Base-by-base conservation (phyloP, 2,329 filamentous ascomycete genomes). In the Thyridium curvatum region DNA sequence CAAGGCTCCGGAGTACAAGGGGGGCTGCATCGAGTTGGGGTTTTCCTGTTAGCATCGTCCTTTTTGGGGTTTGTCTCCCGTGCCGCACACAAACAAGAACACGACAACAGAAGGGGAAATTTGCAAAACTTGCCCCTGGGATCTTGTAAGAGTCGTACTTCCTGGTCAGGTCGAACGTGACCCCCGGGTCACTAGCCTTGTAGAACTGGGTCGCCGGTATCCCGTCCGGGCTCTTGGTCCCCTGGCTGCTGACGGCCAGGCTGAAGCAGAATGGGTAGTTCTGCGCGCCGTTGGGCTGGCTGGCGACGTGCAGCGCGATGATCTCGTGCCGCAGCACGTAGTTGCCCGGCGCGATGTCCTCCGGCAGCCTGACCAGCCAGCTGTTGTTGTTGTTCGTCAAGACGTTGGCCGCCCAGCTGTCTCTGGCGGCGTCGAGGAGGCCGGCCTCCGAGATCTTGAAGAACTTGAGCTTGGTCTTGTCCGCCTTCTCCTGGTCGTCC, bases 281-380 rank as follows among this genome's bases (percentile, higher is more conserved):
- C 37, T 48, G 47, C 26, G 46, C 44, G n/a, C 44, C 46, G 37
- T 46, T 45, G 34, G 39, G 26, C 28, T 41, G 28, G 30, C 46
- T 43, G 21, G 41, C 43, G 13, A 38, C 38, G 42, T 46, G 47
- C 36, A 48, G 47, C 3, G 44, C 46, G 34, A 74, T 71, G 45
- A 72, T 72, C 54, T 74, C 71, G 46, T 72, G 67, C 32, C 71
- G 62, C 36, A 74, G 56, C 32, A 74, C 67, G 42, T 74, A 74
- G 52, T 69, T 70, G 3, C 70, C 70, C 6, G 66, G 56, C 12
- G 59, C 62, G 37, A 74, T 63, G 44, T 51, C 53, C 33, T 52
- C 49, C 18, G 71, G 71, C 36, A 74, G 66, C 34, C 62, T 66
- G 17, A 71, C 59, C 40, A 62, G 63, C 64, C 68, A 72, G 43